Conservation (phyloP, 78 protist genomes). For the Dictyostelium capitatum region DNA sequence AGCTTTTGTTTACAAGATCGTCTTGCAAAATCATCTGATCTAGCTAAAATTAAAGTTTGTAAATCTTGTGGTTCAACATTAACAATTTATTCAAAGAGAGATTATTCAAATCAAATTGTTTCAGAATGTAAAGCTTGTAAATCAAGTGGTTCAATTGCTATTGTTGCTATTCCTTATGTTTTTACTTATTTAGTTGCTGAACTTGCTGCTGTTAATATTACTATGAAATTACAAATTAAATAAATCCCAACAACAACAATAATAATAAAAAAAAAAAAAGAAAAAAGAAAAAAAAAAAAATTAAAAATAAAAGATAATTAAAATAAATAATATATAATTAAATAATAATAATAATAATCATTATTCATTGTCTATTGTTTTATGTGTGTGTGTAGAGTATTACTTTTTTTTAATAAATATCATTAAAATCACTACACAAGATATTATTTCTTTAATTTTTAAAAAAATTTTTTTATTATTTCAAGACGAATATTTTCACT, state of each 20-base stretch:
- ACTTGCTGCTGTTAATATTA: slow-evolving; percentile 93
- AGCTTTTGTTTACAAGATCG: slow-evolving; percentile 96
- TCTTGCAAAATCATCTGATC: slow-evolving; percentile 93
- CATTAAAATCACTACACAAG: no score
- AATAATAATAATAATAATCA: no score
- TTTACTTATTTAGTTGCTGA: slow-evolving; percentile 93
- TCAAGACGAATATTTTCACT: no score
- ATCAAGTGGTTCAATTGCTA: not conserved
- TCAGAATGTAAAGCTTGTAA: slow-evolving; percentile 75
- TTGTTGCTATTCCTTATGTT: slow-evolving; percentile 93
- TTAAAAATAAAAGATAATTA: no score
- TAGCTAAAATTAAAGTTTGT: slow-evolving; percentile 75
- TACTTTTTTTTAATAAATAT: no score
- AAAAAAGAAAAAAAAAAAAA: not conserved
- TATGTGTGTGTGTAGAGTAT: no score
- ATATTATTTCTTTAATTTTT: no score
- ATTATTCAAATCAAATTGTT: not conserved
- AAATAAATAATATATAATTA: no score
- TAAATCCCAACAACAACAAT: not conserved
- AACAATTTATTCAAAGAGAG: slow-evolving; percentile 42
- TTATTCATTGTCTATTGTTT: no score
- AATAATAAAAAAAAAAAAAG: slow-evolving; percentile 11
- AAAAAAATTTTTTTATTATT: no score
- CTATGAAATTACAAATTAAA: slow-evolving; percentile 45
- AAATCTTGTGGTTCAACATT: slow-evolving; percentile 87